A percentile compares a stretch with the other conserved stretches of the same genome.
Conservation (phyloP, 768 basidiomycete species). For the Chiua virens region DNA sequence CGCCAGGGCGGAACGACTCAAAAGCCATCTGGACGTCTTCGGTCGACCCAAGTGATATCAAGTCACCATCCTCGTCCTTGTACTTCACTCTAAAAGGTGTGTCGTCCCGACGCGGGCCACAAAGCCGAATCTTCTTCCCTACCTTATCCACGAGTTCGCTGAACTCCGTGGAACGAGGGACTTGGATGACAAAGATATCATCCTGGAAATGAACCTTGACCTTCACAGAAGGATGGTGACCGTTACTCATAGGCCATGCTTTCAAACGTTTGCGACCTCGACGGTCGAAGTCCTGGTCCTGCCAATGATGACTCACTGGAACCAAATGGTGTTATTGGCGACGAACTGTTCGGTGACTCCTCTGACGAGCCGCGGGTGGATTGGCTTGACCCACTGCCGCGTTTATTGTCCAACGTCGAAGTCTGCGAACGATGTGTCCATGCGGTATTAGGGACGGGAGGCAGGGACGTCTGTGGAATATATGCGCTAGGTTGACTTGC, state of each 20-base stretch:
- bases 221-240: slow-evolving; percentile 59
- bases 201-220: slow-evolving; percentile 95
- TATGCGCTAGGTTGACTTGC: slow-evolving; percentile 80
- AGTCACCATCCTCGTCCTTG: slow-evolving; percentile 89
- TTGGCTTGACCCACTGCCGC: slow-evolving; percentile 83
- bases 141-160: slow-evolving; percentile 86
- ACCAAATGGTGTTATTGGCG: slow-evolving; percentile 89
- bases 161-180: slow-evolving; percentile 76
- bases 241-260: slow-evolving; percentile 33
- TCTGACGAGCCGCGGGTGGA: slow-evolving; percentile 77
- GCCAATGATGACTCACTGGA: slow-evolving; percentile 81
- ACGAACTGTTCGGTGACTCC: slow-evolving; percentile 80
- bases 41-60: slow-evolving; percentile 84
- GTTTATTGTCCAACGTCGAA: slow-evolving; percentile 51
- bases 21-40: slow-evolving; percentile 96
- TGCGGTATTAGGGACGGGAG: slow-evolving; percentile 53
- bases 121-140: slow-evolving; percentile 88
- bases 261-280: slow-evolving; percentile 56
- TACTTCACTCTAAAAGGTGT: slow-evolving; percentile 86
- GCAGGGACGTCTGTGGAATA: slow-evolving; percentile 47
- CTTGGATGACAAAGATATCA: slow-evolving; percentile 94
- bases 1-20: slow-evolving; percentile 76
- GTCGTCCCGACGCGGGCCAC: slow-evolving; percentile 78
- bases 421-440: slow-evolving; percentile 50
- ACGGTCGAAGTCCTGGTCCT: slow-evolving; percentile 52